Percentiles rank a stretch among this genome's conserved stretches.
Evolutionary conservation across 148 eudicot species (phyloP).

Genomic region (Suaeda aralocaspica): DNA sequence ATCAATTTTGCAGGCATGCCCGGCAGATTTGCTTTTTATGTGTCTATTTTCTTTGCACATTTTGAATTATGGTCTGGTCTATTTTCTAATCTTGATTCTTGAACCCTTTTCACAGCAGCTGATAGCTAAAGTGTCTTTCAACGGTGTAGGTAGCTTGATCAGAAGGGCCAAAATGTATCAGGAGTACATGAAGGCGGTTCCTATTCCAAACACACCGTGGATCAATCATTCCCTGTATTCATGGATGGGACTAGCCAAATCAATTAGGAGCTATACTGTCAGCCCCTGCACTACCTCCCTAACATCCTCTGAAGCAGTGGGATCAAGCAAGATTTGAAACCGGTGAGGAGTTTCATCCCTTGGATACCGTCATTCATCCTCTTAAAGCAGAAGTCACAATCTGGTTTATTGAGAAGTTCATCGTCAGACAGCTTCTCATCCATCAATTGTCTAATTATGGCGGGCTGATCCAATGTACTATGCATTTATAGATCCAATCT

Average conservation of each 20-base stretch:
- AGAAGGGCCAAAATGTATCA: conserved; percentile 67
- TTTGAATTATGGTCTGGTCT: too few relatives aligned
- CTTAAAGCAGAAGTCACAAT: conserved; percentile 64
- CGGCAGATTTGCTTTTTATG: too few relatives aligned
- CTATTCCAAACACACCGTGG: conserved; percentile 57
- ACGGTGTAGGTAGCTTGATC: conserved; percentile 35
- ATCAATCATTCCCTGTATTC: conserved; percentile 61
- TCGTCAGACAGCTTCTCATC: conserved; percentile 52
- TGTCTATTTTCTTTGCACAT: too few relatives aligned
- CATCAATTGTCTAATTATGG: conserved; percentile 59
- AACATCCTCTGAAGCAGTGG: conserved; percentile 60
- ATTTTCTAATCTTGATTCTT: too few relatives aligned
- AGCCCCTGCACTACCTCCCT: conserved; percentile 77
- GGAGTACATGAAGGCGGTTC: conserved; percentile 65
- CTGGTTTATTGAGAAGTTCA: conserved; percentile 77
- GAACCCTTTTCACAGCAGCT: neutral
- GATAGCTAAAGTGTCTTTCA: neutral
- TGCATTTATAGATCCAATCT: conserved; percentile 49
- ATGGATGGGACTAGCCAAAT: conserved; percentile 61
- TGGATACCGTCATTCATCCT: conserved; percentile 67
- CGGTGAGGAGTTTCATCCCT: conserved; percentile 38
- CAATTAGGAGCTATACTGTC: conserved; percentile 58
- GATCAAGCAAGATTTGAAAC: conserved; percentile 55
- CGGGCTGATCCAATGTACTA: conserved; percentile 42
- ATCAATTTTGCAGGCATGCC: too few relatives aligned